These are phyloP conservation scores for Sodiomyces alkalinus DNA, from an alignment of 2,329 filamentous ascomycete species.

Conservation along the genomic window DNA sequence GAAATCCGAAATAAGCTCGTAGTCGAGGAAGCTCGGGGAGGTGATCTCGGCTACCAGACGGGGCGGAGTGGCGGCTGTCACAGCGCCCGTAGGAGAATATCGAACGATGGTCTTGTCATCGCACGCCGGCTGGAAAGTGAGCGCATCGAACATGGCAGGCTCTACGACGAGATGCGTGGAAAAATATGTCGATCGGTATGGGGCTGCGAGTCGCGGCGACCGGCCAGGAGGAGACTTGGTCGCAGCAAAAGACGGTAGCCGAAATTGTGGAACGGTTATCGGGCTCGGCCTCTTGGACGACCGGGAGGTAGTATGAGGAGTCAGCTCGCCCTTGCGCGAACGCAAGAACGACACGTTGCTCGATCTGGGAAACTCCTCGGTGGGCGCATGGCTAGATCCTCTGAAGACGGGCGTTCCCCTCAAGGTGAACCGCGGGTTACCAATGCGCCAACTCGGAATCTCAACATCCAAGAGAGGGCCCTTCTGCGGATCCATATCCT, in stretches of 20 bases:
- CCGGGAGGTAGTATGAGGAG: slow-evolving; percentile 13
- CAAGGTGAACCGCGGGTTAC: slow-evolving; percentile 64
- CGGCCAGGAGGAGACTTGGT: slow-evolving; percentile 13
- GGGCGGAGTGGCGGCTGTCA: slow-evolving; percentile 79
- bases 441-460: slow-evolving; percentile 75
- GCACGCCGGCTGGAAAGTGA: slow-evolving; percentile 64
- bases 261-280: slow-evolving; percentile 20
- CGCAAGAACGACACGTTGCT: slow-evolving; percentile 38
- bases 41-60: slow-evolving; percentile 93
- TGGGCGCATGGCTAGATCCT: slow-evolving; percentile 66
- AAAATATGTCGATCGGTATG: slow-evolving; percentile 29
- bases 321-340: slow-evolving; percentile 17
- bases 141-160: slow-evolving; percentile 66
- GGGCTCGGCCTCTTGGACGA: slow-evolving; percentile 20
- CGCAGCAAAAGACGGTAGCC: slow-evolving; percentile 9
- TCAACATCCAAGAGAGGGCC: slow-evolving; percentile 51
- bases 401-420: slow-evolving; percentile 64
- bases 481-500: slow-evolving; percentile 30
- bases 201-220: slow-evolving; percentile 23
- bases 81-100: slow-evolving; percentile 58
- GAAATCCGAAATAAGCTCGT: slow-evolving; percentile 93
- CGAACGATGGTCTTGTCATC: slow-evolving; percentile 73
- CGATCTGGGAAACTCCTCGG: slow-evolving; percentile 49
- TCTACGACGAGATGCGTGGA: slow-evolving; percentile 39
- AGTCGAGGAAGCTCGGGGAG: slow-evolving; percentile 88